Conservation (phyloP, 768 basidiomycete species). For the Auricularia cornea region DNA sequence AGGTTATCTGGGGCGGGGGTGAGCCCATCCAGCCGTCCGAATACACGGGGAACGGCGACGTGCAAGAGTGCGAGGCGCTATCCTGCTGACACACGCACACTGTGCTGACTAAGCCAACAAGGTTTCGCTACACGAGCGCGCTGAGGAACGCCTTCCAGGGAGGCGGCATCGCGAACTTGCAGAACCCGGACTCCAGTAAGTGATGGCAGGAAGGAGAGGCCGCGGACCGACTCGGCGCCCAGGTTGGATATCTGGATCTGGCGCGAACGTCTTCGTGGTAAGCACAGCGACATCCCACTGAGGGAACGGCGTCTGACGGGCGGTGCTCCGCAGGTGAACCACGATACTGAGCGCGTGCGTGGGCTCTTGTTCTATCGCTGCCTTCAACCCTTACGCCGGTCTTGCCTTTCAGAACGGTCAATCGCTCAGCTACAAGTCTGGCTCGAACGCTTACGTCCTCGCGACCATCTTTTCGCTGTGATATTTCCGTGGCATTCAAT, state of each 20-base stretch:
- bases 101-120: slow-evolving; percentile 6
- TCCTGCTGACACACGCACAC: background rate
- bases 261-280: slow-evolving; percentile 54
- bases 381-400: background rate
- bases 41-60: slow-evolving; percentile 51
- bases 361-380: background rate
- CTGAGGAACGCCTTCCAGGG: slow-evolving; percentile 44
- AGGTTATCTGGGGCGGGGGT: slow-evolving; percentile 36
- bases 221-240: background rate
- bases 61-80: slow-evolving; percentile 44
- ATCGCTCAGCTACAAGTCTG: slow-evolving; percentile 51
- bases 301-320: background rate
- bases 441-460: slow-evolving; percentile 55
- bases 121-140: slow-evolving; percentile 52
- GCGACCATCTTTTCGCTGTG: slow-evolving; percentile 55
- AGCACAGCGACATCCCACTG: background rate
- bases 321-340: slow-evolving; percentile 32
- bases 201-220: no score
- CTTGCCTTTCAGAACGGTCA: slow-evolving; percentile 32
- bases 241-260: slow-evolving; percentile 50
- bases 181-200: slow-evolving; percentile 33
- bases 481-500: no score
- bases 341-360: slow-evolving; percentile 55
- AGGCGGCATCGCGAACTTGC: slow-evolving; percentile 42
- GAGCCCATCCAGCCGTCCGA: slow-evolving; percentile 48